These are phyloP conservation scores for Malassezia vespertilionis DNA, from an alignment of 1,284 basidiomycete genomes.

Conservation along the genomic window DNA sequence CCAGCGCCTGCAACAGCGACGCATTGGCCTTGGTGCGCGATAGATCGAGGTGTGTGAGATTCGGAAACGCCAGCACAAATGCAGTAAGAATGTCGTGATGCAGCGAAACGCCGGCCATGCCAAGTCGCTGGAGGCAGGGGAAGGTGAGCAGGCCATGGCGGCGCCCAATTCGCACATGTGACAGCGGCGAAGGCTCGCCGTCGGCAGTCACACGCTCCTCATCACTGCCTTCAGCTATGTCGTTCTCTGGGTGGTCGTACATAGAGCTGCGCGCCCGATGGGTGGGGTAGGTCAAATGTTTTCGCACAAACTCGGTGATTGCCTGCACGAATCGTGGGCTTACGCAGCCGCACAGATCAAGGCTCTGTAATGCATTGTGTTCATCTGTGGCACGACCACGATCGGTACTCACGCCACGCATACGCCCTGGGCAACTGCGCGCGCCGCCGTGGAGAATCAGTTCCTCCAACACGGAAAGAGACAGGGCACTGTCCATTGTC, in stretches of 20 bases:
- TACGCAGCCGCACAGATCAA: constrained; percentile 89
- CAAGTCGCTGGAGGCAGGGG: constrained; percentile 68
- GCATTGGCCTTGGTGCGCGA: constrained; percentile 62
- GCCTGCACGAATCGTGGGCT: constrained; percentile 75
- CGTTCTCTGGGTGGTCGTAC: constrained; percentile 26
- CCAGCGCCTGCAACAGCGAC: constrained; percentile 62
- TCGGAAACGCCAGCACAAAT: constrained; percentile 73
- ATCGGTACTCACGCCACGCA: constrained; percentile 42
- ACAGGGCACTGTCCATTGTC: constrained; percentile 44
- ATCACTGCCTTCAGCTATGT: constrained; percentile 16
- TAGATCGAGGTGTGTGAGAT: constrained; percentile 64
- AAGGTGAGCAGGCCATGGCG: constrained; percentile 50
- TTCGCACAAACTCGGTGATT: constrained; percentile 68
- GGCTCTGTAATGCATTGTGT: constrained; percentile 58
- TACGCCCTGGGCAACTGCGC: constrained; percentile 25
- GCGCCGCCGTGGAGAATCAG: constrained; percentile 43
- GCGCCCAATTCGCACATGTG: background rate
- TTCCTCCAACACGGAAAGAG: constrained; percentile 40
- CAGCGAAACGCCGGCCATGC: constrained; percentile 72
- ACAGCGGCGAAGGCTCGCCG: background rate
- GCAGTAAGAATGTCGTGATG: constrained; percentile 63
- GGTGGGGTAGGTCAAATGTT: constrained; percentile 53
- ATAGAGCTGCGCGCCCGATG: constrained; percentile 7
- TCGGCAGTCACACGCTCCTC: background rate
- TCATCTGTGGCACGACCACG: constrained; percentile 19